A percentile compares a stretch with the other conserved stretches of the same genome.
Conservation (phyloP, 495 filamentous ascomycete species). For the Penicillium tannophilum region DNA sequence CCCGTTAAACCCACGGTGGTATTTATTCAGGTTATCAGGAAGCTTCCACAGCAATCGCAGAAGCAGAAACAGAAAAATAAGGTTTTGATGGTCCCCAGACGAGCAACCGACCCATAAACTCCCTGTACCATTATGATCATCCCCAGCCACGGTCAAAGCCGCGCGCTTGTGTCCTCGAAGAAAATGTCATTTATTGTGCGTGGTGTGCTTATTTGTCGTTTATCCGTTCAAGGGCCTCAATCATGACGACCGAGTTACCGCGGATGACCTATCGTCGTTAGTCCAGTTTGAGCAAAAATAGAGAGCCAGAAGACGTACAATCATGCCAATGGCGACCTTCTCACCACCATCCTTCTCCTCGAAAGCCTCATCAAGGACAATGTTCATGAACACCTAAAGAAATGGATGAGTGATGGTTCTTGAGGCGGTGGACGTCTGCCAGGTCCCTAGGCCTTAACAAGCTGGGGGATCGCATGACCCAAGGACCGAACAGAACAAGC, state of each 20-base stretch:
- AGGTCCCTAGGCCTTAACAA: background rate
- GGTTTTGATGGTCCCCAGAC: constrained; percentile 40
- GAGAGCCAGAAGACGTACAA: constrained; percentile 58
- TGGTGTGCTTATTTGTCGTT: constrained; percentile 46
- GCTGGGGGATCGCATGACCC: background rate
- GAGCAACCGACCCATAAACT: constrained; percentile 47
- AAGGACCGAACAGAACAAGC: background rate
- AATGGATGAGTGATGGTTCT: constrained; percentile 8
- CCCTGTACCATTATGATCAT: constrained; percentile 39
- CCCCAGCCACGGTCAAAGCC: constrained; percentile 18
- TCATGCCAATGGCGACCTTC: constrained; percentile 90
- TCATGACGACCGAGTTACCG: constrained; percentile 94
- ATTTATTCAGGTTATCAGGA: constrained; percentile 2
- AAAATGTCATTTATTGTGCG: constrained; percentile 24
- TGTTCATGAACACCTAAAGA: constrained; percentile 91
- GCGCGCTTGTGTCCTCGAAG: constrained; percentile 19
- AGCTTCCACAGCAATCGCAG: constrained; percentile 2
- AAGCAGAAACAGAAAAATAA: constrained; percentile 30
- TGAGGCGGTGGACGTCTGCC: background rate
- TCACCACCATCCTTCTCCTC: constrained; percentile 92
- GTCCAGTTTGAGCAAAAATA: constrained; percentile 1
- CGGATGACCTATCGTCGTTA: constrained; percentile 63
- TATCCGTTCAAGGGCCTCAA: constrained; percentile 73
- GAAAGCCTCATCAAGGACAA: constrained; percentile 96
- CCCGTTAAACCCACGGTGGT: background rate